These are phyloP conservation scores for Pinguiococcus pyrenoidosus DNA, from an alignment of 108 stramenopile genomes.

Conservation along the genomic window DNA sequence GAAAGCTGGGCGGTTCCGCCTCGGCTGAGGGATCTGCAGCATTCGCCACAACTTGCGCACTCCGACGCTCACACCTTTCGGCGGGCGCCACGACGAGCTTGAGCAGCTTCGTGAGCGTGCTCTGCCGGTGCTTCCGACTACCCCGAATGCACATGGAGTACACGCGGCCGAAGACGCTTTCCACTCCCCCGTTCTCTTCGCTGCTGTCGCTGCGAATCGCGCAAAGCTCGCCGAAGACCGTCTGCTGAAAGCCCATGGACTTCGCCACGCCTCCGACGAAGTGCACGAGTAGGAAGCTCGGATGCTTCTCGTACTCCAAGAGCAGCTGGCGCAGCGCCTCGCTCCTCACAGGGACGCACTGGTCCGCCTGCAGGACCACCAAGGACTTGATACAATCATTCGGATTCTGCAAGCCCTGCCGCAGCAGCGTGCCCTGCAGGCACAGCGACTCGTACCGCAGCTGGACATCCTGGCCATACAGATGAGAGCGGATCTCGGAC, in stretches of 20 bases:
- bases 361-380: conserved; percentile 70
- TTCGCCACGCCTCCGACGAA: conserved; percentile 58
- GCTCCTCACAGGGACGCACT: conserved; percentile 49
- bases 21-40: no score
- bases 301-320: conserved; percentile 63
- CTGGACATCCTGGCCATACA: no score
- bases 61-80: not conserved
- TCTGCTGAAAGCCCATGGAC: conserved; percentile 54
- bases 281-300: conserved; percentile 62
- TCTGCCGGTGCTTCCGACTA: conserved; percentile 51
- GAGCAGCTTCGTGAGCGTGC: conserved; percentile 47
- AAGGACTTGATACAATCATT: conserved; percentile 63
- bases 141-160: conserved; percentile 56
- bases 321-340: conserved; percentile 54
- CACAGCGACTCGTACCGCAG: conserved; percentile 45
- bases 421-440: conserved; percentile 58
- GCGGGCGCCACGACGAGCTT: conserved; percentile 25
- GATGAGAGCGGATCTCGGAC: no score
- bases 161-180: conserved; percentile 63
- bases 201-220: conserved; percentile 48
- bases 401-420: conserved; percentile 78
- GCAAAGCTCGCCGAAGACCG: conserved; percentile 38
- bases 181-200: conserved; percentile 18
- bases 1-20: conserved; percentile 41
- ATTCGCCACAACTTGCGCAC: conserved; percentile 17